These are phyloP conservation scores for Acanthochlamys bracteata DNA, from an alignment of 106 monocot species.

Conservation along the genomic window DNA sequence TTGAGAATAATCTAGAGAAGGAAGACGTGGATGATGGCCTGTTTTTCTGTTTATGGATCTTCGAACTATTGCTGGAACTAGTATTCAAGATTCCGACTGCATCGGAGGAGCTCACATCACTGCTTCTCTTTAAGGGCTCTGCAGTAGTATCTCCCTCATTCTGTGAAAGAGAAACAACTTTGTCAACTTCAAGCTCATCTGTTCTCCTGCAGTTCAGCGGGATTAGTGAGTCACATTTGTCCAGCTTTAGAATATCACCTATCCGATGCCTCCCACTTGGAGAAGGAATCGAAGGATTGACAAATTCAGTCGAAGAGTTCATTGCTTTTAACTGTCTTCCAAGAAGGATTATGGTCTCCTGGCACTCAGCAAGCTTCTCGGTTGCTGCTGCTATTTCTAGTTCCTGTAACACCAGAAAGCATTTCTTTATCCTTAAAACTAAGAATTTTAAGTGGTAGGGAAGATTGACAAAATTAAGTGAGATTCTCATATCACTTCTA, in stretches of 20 bases:
- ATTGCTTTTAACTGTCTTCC: constrained; percentile 24
- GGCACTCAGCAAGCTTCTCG: constrained; percentile 43
- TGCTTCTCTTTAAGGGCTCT: constrained; percentile 29
- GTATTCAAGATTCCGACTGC: constrained; percentile 21
- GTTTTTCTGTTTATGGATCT: constrained; percentile 30
- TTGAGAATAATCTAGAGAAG: constrained; percentile 66
- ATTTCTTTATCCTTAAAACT: not conserved
- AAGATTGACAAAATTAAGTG: not conserved
- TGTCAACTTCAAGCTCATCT: constrained; percentile 22
- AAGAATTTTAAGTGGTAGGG: not conserved
- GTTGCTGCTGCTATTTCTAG: constrained; percentile 26
- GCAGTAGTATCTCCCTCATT: constrained; percentile 23
- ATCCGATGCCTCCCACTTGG: not conserved
- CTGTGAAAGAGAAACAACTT: constrained; percentile 3
- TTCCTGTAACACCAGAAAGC: constrained; percentile 6
- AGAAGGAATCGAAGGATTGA: constrained; percentile 3
- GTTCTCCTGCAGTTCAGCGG: constrained; percentile 5
- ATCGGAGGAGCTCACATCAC: constrained; percentile 29
- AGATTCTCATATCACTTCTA: not conserved
- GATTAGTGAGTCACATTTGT: constrained; percentile 4
- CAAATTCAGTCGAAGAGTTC: constrained; percentile 14
- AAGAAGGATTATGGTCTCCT: constrained; percentile 36
- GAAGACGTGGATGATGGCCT: constrained; percentile 43
- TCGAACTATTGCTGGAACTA: constrained; percentile 33
- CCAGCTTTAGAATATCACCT: constrained; percentile 5